Percentiles rank a stretch among this genome's conserved stretches.
Conservation (phyloP, 169 alveolate genomes). For the Plasmodium reichenowi region DNA sequence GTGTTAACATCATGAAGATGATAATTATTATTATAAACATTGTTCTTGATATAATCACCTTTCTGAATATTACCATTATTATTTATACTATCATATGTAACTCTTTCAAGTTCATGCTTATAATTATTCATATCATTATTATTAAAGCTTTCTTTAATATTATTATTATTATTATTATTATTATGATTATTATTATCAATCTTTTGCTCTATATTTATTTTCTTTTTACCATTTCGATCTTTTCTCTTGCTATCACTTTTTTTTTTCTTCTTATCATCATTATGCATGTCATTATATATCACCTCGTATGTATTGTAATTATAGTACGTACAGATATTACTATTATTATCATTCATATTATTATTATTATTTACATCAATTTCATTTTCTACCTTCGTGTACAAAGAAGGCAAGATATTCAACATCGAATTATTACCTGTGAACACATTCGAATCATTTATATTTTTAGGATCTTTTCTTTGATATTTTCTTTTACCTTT, state of each 20-base stretch:
- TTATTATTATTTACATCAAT: not conserved
- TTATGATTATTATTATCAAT: not conserved
- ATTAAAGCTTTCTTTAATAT: not conserved
- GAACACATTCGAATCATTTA: too few species aligned
- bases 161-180: not conserved
- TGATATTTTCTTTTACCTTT: not conserved
- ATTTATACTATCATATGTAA: not conserved
- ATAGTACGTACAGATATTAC: not conserved
- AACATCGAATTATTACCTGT: too few species aligned
- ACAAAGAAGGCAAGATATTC: too few species aligned
- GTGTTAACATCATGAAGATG: not conserved
- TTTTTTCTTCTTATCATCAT: not conserved
- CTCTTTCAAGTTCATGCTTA: not conserved
- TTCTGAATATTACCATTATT: conserved; percentile 6
- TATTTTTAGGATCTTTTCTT: too few species aligned
- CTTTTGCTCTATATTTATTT: not conserved
- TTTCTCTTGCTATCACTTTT: not conserved
- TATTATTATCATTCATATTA: not conserved
- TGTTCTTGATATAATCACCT: not conserved
- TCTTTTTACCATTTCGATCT: not conserved
- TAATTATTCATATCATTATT: not conserved
- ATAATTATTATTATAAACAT: not conserved
- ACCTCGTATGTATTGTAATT: too few species aligned
- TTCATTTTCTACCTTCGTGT: too few species aligned
- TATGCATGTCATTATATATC: not conserved